phyloP scores from a whole-genome alignment of 164 flowering plant genomes.

The Umbellularia californica region DNA sequence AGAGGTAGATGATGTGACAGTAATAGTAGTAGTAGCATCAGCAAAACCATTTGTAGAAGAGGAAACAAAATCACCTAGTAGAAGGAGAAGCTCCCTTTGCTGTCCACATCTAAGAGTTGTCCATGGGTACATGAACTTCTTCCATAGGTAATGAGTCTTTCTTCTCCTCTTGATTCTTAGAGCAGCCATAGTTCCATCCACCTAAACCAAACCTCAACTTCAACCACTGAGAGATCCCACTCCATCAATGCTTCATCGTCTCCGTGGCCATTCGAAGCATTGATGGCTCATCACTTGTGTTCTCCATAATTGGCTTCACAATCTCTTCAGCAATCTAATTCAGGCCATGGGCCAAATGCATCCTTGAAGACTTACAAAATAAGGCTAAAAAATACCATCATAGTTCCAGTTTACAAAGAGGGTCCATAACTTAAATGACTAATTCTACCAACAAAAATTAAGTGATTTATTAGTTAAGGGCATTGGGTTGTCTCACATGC shows the following conservation, averaged over 20 bases:
- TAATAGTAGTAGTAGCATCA: not conserved
- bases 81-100: conserved; percentile 8
- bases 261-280: conserved; percentile 28
- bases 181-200: not conserved
- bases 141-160: conserved; percentile 1
- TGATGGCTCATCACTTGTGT: conserved; percentile 25
- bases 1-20: not conserved
- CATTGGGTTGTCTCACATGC: no score
- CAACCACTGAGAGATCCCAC: conserved; percentile 61
- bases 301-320: conserved; percentile 23
- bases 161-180: conserved; percentile 4
- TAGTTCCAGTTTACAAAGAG: not conserved
- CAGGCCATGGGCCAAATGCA: no score
- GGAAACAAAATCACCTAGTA: no score
- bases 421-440: no score
- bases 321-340: conserved; percentile 26
- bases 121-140: conserved; percentile 8
- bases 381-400: no score
- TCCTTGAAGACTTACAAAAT: no score
- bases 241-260: conserved; percentile 65
- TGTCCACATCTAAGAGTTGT: not conserved
- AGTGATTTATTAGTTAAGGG: no score
- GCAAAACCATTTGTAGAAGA: conserved; percentile 4
- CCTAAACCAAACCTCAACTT: conserved; percentile 27
- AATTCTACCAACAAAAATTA: no score